Percentiles rank a stretch among this genome's conserved stretches.
These are phyloP conservation scores for Capronia coronata DNA, from an alignment of 2,329 filamentous ascomycete species.

Conservation along the genomic window DNA sequence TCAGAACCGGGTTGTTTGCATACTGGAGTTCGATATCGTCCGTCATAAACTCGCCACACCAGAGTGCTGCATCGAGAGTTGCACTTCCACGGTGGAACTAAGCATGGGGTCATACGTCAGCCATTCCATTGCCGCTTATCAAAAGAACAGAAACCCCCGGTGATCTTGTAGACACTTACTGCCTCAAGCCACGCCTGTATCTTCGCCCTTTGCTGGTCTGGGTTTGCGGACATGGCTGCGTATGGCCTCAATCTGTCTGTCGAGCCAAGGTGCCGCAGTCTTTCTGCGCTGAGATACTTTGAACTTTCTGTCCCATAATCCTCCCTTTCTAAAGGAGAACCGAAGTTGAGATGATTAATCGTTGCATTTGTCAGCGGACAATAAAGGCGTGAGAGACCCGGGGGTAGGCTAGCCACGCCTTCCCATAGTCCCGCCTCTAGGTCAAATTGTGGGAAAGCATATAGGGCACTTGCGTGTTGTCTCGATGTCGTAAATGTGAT, in stretches of 20 bases:
- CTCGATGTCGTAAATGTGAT: too few relatives aligned
- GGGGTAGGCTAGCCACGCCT: too few relatives aligned
- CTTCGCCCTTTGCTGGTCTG: background rate
- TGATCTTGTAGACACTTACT: slow-evolving; percentile 2
- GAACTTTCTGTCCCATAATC: too few relatives aligned
- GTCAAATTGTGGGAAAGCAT: too few relatives aligned
- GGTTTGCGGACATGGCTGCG: background rate
- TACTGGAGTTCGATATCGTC: slow-evolving; percentile 15
- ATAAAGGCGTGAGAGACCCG: background rate
- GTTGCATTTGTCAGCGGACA: background rate
- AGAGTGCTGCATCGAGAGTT: slow-evolving; percentile 13
- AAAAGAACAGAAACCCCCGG: background rate
- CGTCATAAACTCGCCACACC: slow-evolving; percentile 17
- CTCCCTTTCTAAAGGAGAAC: too few relatives aligned
- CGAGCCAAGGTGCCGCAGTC: too few relatives aligned
- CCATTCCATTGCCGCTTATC: too few relatives aligned
- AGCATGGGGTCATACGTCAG: background rate
- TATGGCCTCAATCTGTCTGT: too few relatives aligned
- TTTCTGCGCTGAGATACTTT: too few relatives aligned
- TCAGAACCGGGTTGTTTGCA: slow-evolving; percentile 5
- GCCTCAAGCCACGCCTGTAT: slow-evolving; percentile 16
- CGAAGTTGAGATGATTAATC: too few relatives aligned
- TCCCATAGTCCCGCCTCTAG: too few relatives aligned
- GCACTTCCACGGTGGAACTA: slow-evolving; percentile 15
- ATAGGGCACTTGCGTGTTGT: too few relatives aligned